Evolutionary conservation across 345 rosid species (phyloP), one percentile per base, ranked within the genome.

Genomic region (Alliaria petiolata): DNA sequence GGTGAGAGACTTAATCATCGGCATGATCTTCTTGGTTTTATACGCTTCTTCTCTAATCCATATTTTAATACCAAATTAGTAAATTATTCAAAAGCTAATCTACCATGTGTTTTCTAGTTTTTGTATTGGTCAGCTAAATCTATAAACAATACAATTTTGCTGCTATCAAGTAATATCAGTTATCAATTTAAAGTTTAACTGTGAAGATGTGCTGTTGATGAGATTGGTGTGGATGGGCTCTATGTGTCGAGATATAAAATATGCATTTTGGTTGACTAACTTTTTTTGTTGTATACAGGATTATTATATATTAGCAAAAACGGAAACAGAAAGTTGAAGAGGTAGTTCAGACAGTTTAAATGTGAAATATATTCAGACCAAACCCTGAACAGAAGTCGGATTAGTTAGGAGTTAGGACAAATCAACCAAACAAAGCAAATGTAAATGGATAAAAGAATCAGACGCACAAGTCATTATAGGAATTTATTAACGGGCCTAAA

Each of bases 11-110:
- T n/a, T 2, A 26, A 8, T 20, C 62, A 44, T 71, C 17, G 30
- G 20, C n/a, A 26, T 52, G 40, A 65, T 56, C 65, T 35, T 45
- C 49, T 72, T 38, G 58, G 40, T 55, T 53, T 47, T 73, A 45
- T 71, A 54, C 26, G 65, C 25, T 55, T 64, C 19, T 62, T 19
- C 8, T 52, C 28, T 62, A 7, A 62, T 62, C 40, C 16, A 42
- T 50, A 14, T 69, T 35, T n/a, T 43, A 15, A 9, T 56, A 56
- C 63, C 17, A 30, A 14, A 53, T 53, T 4, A 53, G 38, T 46
- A 8, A 22, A 1, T 22, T 22, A 22, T 22, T 22, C 25, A 3
- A 22, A 22, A 22, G 31, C 31, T 28, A 38, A 22, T 49, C 8
- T 2, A 55, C 42, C 9, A 7, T 26, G 3, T 26, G 25, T 34